Conservation (phyloP, 1,139 yeast species). For the Ogataea hybrid region DNA sequence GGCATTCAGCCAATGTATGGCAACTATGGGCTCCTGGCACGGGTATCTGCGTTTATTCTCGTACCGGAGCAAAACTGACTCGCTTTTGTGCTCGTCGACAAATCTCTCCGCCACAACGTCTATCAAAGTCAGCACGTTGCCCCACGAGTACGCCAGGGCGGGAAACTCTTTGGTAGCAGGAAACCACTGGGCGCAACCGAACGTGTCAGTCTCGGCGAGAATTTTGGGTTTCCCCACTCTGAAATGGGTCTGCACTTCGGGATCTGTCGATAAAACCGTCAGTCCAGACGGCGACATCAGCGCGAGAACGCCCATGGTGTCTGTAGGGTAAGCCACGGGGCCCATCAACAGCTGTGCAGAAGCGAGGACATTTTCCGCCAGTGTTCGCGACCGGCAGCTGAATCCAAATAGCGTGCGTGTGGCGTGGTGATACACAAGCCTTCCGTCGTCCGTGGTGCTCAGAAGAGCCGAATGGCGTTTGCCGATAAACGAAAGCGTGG, state of each 20-base stretch:
- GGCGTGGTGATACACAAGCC: slow-evolving; percentile 59
- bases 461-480: slow-evolving; percentile 56
- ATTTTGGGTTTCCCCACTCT: slow-evolving; percentile 48
- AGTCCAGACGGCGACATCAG: slow-evolving; percentile 53
- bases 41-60: slow-evolving; percentile 46
- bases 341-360: slow-evolving; percentile 26
- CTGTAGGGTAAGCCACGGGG: slow-evolving; percentile 21
- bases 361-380: slow-evolving; percentile 43
- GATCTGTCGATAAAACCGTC: slow-evolving; percentile 53
- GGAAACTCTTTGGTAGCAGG: slow-evolving; percentile 45
- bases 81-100: slow-evolving; percentile 41
- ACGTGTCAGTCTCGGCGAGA: slow-evolving; percentile 34
- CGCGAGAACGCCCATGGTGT: slow-evolving; percentile 54
- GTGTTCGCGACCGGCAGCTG: slow-evolving; percentile 46
- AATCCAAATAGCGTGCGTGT: slow-evolving; percentile 52
- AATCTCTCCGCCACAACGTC: slow-evolving; percentile 43
- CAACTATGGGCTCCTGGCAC: slow-evolving; percentile 46
- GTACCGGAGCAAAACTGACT: slow-evolving; percentile 37
- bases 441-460: slow-evolving; percentile 59
- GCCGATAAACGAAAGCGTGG: slow-evolving; percentile 53
- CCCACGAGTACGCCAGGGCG: slow-evolving; percentile 66
- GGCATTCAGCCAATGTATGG: slow-evolving; percentile 60
- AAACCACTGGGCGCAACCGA: slow-evolving; percentile 61
- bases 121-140: slow-evolving; percentile 52
- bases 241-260: slow-evolving; percentile 53